Evolutionary conservation across 192 early-diverging fungal genomes (phyloP), one percentile per base, ranked within the genome.

Genomic region (Coemansia sp.): DNA sequence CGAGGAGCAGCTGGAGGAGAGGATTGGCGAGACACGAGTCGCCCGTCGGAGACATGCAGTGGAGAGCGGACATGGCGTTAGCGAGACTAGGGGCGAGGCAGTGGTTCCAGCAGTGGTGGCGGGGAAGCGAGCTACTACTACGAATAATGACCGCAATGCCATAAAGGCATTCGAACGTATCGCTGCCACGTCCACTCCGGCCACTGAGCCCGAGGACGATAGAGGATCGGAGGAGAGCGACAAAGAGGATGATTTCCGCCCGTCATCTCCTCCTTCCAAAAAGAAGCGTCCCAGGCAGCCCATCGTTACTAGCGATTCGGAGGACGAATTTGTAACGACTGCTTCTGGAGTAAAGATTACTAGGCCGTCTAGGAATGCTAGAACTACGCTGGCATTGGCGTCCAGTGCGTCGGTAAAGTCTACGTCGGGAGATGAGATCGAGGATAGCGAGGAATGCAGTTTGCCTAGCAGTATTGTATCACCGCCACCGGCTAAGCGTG

Each of bases 351-450:
- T 8, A 1, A 8, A 26, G 23, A 47, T 77, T 13, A 71, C 62
- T 8, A 72, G 61, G 41, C 75, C 75, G 18, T 86, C 69, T 14
- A 81, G 58, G 45, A 77, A 59, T 62, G 81, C 69, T 13, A 70
- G 41, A 38, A 76, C 60, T 35, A 82, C 62, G 38, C 66, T 50
- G 64, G 36, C 20, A n/a, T 39, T 31, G 5, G 39, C n/a, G 0
- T 26, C 37, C 5, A 33, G 31, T 12, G 21, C 50, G 5, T 11
- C 42, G 1, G 18, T 41, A 1, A 50, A 52, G 13, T 26, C 50
- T 0, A 10, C 38, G 11, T 59, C 68, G 23, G 28, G 50, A 12
- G 14, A 68, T 61, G 60, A 66, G 7, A 59, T 60, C 23, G 61
- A 62, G 39, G 71, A 66, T 42, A 62, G 61, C 6, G 61, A 58